These are phyloP conservation scores for Syzygium grande DNA, from an alignment of 345 rosid species.

Conservation along the genomic window DNA sequence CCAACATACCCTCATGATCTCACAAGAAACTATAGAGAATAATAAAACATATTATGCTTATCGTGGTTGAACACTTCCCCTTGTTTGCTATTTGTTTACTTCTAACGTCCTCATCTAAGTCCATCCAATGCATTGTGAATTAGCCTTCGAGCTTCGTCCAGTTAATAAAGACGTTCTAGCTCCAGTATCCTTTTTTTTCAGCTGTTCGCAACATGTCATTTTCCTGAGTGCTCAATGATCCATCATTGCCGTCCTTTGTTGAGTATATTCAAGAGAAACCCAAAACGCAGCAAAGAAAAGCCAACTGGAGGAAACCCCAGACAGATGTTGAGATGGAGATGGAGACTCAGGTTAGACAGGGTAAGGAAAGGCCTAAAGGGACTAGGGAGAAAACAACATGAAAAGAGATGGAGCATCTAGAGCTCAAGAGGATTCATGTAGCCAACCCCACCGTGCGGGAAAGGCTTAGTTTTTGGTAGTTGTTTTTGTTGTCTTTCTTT, in stretches of 20 bases:
- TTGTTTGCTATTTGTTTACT: background rate
- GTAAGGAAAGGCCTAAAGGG: background rate
- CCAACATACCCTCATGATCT: background rate
- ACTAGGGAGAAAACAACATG: background rate
- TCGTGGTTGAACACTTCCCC: background rate
- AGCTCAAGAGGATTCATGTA: background rate
- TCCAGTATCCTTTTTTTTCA: background rate
- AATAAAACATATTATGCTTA: background rate
- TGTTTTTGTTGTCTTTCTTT: background rate
- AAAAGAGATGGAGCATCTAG: background rate
- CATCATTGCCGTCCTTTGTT: background rate
- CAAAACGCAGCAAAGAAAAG: background rate
- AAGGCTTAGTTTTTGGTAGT: background rate
- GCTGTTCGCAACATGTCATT: background rate
- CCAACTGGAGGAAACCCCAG: background rate
- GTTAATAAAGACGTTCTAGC: background rate
- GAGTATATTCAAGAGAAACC: background rate
- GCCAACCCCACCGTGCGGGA: background rate
- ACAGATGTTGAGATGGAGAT: background rate
- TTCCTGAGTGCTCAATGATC: background rate
- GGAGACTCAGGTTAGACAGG: background rate
- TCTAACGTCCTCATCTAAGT: background rate
- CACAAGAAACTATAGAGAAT: background rate
- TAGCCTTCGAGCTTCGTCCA: background rate
- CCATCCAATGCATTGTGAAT: background rate